Evolutionary conservation across 257 asterid genomes (phyloP), one percentile per base, ranked within the genome.

Genomic region (Pogostemon cablin): DNA sequence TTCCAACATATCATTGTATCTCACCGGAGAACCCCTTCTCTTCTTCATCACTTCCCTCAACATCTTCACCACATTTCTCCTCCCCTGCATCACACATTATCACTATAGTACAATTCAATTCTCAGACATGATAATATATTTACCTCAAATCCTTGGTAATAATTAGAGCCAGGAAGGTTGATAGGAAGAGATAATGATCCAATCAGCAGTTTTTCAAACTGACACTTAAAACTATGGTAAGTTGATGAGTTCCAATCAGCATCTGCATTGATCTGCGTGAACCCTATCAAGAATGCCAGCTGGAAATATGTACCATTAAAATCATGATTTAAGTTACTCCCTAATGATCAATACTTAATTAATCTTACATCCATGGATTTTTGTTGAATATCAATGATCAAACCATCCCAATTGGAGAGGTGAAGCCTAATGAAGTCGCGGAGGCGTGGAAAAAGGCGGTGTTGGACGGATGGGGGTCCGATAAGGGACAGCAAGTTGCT

Each of bases 131-230:
- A 11, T 8, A 5, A 8, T 0, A 5, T 11, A 35, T 11, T 8
- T 43, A 72, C 96, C 92, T 84, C 69, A 56, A 84, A 61, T 44
- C 91, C 93, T 1, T 73, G 76, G 9, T 76, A 75, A 58, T 84
- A 90, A 9, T 79, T 84, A 44, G 95, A 84, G 56, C 83, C 87
- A 0, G 93, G 96, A 20, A 88, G 72, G 25, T 90, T 77, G 47
- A 90, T 80, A 42, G 96, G 93, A 6, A 90, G 83, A n/a, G 95
- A 87, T 43, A 90, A 74, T 7, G 96, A 75, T 57, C 95, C 95
- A 5, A 65, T 35, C 0, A 73, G 53, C 63, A 90, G 74, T 75
- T 86, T 87, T 43, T 78, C 84, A 72, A 90, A 88, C 69, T 80
- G 91, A 38, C 11, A 2, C 85, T 62, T 83, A 20, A 90, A 80